phyloP scores from a whole-genome alignment of 1,139 yeast species.

The Nakaseomyces glabratus region DNA sequence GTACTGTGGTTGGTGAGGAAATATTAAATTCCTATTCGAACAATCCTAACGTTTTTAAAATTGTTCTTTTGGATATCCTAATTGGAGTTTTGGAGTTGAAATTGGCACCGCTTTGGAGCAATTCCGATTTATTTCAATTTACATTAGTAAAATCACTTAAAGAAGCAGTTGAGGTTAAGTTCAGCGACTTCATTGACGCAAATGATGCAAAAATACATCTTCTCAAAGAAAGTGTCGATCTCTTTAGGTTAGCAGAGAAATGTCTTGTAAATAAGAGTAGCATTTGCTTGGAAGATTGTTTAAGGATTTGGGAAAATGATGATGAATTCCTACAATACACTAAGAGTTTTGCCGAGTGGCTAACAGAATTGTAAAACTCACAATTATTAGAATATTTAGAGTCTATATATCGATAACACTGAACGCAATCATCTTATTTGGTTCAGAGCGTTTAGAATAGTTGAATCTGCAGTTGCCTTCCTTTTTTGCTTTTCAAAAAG shows the following conservation, averaged over 20 bases:
- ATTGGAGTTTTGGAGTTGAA: constrained; percentile 19
- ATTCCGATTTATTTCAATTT: constrained; percentile 22
- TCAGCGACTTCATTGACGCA: constrained; percentile 7
- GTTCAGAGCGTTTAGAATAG: constrained; percentile 68
- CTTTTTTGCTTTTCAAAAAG: constrained; percentile 68
- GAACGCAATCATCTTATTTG: constrained; percentile 45
- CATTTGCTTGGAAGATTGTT: constrained; percentile 16
- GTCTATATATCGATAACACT: background rate
- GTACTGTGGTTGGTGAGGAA: constrained; percentile 14
- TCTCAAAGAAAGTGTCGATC: constrained; percentile 10
- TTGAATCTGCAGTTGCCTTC: constrained; percentile 49
- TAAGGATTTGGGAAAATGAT: constrained; percentile 16
- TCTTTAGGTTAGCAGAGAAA: constrained; percentile 15
- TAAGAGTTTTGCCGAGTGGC: constrained; percentile 19
- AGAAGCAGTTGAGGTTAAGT: constrained; percentile 20
- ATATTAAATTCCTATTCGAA: constrained; percentile 14
- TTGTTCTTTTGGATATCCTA: constrained; percentile 20
- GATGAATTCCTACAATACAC: constrained; percentile 8
- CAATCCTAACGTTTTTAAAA: constrained; percentile 14
- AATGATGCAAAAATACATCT: constrained; percentile 5
- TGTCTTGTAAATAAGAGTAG: constrained; percentile 13
- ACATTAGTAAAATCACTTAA: constrained; percentile 20
- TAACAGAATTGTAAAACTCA: constrained; percentile 16
- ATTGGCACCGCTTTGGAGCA: constrained; percentile 22
- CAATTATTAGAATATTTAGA: too few relatives aligned